phyloP scores from a whole-genome alignment of 768 basidiomycete genomes.

The Coprinellus micaceus region DNA sequence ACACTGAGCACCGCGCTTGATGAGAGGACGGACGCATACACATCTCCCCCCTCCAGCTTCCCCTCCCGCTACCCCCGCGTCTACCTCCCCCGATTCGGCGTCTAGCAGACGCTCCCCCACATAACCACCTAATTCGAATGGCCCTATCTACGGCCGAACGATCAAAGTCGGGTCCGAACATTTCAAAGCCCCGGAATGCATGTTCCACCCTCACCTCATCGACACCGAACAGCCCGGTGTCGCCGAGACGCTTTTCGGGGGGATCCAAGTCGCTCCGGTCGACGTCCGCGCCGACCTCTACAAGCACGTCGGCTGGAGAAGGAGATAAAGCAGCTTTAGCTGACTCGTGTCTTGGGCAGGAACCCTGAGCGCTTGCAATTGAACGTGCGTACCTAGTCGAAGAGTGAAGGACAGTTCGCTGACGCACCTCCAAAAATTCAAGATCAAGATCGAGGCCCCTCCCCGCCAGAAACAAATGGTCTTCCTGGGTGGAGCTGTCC shows the following conservation, averaged over 20 bases:
- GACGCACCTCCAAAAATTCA: constrained; percentile 82
- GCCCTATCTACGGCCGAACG: constrained; percentile 87
- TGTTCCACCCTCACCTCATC: constrained; percentile 99
- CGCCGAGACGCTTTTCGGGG: constrained; percentile 96
- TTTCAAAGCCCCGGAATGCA: constrained; percentile 98
- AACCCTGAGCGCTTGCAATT: constrained; percentile 81
- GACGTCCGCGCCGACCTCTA: constrained; percentile 90
- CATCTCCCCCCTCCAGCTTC: too few relatives aligned
- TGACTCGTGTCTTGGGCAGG: constrained; percentile 82
- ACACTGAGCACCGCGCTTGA: too few relatives aligned
- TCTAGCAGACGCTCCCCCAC: too few relatives aligned
- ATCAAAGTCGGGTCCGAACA: constrained; percentile 99
- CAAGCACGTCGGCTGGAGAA: constrained; percentile 98
- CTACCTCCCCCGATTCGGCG: too few relatives aligned
- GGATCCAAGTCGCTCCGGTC: constrained; percentile 87
- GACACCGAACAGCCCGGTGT: constrained; percentile 96
- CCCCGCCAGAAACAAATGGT: constrained; percentile 99
- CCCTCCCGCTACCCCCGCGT: too few relatives aligned
- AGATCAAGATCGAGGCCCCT: constrained; percentile 97
- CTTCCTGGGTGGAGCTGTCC: constrained; percentile 96
- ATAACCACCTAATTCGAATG: too few relatives aligned
- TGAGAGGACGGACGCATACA: too few relatives aligned
- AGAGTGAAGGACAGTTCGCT: background rate
- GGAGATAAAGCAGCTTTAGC: constrained; percentile 99
- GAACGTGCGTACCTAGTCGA: constrained; percentile 56